phyloP scores from a whole-genome alignment of 352 stramenopile genomes.

The Globisporangium splendens region DNA sequence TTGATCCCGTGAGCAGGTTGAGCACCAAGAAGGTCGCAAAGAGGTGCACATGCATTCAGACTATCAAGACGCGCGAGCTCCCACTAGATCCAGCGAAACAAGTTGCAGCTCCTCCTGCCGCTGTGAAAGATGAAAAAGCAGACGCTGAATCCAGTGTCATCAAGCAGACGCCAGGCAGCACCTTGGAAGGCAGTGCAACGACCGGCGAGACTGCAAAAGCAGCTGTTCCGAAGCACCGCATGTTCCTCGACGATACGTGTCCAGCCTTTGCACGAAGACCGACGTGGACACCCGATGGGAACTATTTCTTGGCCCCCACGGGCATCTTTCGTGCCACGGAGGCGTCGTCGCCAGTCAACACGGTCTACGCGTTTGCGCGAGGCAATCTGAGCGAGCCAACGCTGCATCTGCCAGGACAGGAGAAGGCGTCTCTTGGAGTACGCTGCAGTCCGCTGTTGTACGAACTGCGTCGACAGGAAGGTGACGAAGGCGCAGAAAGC shows the following conservation, averaged over 20 bases:
- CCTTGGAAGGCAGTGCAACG: slow-evolving; percentile 4
- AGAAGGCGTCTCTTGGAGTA: slow-evolving; percentile 92
- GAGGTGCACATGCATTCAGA: slow-evolving; percentile 76
- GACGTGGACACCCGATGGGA: slow-evolving; percentile 91
- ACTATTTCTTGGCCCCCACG: slow-evolving; percentile 89
- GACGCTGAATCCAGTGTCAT: no score
- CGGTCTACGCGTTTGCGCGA: slow-evolving; percentile 93
- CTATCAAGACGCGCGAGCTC: slow-evolving; percentile 75
- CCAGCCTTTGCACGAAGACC: slow-evolving; percentile 93
- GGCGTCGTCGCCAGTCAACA: slow-evolving; percentile 49
- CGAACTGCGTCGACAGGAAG: slow-evolving; percentile 42
- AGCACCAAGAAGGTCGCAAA: slow-evolving; percentile 64
- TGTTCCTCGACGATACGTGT: slow-evolving; percentile 94
- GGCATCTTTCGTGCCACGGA: slow-evolving; percentile 57
- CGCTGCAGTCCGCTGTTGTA: slow-evolving; percentile 93
- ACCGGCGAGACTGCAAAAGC: slow-evolving; percentile 5
- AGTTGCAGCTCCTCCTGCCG: no score
- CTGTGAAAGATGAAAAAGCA: no score
- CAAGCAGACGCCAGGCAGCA: slow-evolving; percentile 5
- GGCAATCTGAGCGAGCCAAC: slow-evolving; percentile 90
- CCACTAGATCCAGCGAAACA: slow-evolving; percentile 8
- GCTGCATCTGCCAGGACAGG: slow-evolving; percentile 89
- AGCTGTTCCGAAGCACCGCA: slow-evolving; percentile 51
- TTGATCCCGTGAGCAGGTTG: slow-evolving; percentile 39
- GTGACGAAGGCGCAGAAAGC: background rate